Evolutionary conservation across 352 stramenopile species (phyloP).

Genomic region (Pythium scleroteichum): DNA sequence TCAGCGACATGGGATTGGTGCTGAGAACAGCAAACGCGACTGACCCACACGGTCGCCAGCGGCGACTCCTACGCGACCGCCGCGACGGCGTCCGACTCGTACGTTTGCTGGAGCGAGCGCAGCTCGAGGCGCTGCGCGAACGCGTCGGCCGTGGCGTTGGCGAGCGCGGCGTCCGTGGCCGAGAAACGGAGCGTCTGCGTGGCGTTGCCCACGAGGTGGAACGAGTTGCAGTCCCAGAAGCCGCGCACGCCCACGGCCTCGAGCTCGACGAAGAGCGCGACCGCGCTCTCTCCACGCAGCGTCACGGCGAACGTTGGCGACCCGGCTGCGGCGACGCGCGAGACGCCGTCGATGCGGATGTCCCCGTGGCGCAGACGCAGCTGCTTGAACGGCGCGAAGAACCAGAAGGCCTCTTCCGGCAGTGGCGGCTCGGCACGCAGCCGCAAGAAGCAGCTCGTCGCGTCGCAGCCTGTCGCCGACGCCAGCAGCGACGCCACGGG

Average conservation of each 20-base stretch:
- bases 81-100: slow-evolving; percentile 19
- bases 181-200: slow-evolving; percentile 55
- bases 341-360: slow-evolving; percentile 28
- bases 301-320: slow-evolving; percentile 39
- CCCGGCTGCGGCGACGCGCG: slow-evolving; percentile 13
- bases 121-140: slow-evolving; percentile 47
- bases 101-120: slow-evolving; percentile 79
- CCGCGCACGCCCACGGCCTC: slow-evolving; percentile 45
- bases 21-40: neutral
- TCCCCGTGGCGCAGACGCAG: slow-evolving; percentile 42
- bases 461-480: slow-evolving; percentile 41
- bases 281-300: slow-evolving; percentile 46
- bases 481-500: slow-evolving; percentile 13
- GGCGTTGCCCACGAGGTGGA: slow-evolving; percentile 67
- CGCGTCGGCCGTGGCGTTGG: slow-evolving; percentile 26
- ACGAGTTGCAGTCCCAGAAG: slow-evolving; percentile 73
- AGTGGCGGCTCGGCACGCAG: slow-evolving; percentile 33
- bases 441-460: slow-evolving; percentile 56
- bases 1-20: no score
- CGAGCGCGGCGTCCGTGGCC: slow-evolving; percentile 12
- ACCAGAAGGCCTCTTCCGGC: slow-evolving; percentile 57
- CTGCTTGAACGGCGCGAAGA: slow-evolving; percentile 73
- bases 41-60: neutral
- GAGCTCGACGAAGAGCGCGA: slow-evolving; percentile 82
- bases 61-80: slow-evolving; percentile 2